phyloP scores from a whole-genome alignment of 371 early-diverging fungal genomes.

The Fennellomyces sp. region DNA sequence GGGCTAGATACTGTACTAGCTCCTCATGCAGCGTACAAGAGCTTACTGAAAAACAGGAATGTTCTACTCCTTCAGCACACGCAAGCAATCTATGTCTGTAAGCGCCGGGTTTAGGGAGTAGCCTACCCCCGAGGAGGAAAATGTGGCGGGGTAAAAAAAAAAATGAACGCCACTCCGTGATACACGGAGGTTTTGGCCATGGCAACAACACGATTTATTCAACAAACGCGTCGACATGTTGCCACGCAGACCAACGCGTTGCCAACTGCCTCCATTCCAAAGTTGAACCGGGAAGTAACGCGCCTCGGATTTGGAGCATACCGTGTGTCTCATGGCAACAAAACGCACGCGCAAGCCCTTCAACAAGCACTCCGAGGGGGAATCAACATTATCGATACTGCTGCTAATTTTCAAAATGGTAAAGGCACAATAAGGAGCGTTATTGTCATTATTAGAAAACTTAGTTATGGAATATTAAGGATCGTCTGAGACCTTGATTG shows the following conservation, averaged over 20 bases:
- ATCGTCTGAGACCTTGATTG: constrained; percentile 62
- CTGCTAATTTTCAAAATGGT: constrained; percentile 77
- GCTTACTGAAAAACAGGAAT: too few relatives aligned
- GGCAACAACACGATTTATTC: not conserved
- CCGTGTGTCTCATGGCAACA: constrained; percentile 36
- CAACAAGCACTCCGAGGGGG: constrained; percentile 59
- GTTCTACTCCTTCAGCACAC: too few relatives aligned
- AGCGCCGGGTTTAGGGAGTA: too few relatives aligned
- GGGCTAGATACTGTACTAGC: too few relatives aligned
- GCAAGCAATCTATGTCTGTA: too few relatives aligned
- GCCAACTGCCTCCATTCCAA: constrained; percentile 28
- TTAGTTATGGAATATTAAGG: constrained; percentile 35
- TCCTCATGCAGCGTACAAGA: too few relatives aligned
- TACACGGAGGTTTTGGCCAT: too few relatives aligned
- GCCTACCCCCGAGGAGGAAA: too few relatives aligned
- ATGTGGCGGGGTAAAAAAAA: too few relatives aligned
- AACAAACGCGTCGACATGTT: constrained; percentile 5
- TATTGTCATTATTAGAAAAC: not conserved
- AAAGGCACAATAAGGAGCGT: constrained; percentile 1
- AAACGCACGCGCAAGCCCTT: constrained; percentile 56
- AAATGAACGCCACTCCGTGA: too few relatives aligned
- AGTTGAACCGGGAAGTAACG: constrained; percentile 47
- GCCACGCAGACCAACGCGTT: constrained; percentile 2
- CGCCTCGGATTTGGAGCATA: constrained; percentile 71
- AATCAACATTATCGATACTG: constrained; percentile 77